These are phyloP conservation scores for Hypoxylon sp. DNA, from an alignment of 2,329 filamentous ascomycete genomes.

Conservation along the genomic window DNA sequence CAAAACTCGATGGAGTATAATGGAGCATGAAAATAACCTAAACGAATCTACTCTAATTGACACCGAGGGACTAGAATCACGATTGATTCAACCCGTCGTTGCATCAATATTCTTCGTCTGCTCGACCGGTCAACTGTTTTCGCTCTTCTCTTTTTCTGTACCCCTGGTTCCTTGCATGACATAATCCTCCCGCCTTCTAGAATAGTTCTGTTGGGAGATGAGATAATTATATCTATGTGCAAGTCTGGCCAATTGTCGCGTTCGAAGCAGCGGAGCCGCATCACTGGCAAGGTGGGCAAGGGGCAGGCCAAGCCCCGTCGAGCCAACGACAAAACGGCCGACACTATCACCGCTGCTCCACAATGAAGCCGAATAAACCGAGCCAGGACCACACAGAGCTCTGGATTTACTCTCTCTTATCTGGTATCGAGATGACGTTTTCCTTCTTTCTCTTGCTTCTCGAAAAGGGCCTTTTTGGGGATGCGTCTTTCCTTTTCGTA, in stretches of 20 bases:
- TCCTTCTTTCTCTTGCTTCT: slow-evolving; percentile 4
- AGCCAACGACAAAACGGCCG: slow-evolving; percentile 44
- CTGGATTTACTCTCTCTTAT: slow-evolving; percentile 8
- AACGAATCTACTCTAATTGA: slow-evolving; percentile 7
- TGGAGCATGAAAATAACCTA: neutral
- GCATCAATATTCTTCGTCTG: slow-evolving; percentile 10
- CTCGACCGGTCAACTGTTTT: slow-evolving; percentile 6
- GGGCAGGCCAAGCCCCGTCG: slow-evolving; percentile 17
- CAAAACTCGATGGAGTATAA: neutral
- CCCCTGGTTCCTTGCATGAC: slow-evolving; percentile 18
- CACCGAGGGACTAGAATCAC: slow-evolving; percentile 12
- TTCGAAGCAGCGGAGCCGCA: slow-evolving; percentile 39
- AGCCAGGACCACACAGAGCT: slow-evolving; percentile 27
- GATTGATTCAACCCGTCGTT: slow-evolving; percentile 14
- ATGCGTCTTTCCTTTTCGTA: slow-evolving; percentile 6
- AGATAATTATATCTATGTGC: slow-evolving; percentile 9
- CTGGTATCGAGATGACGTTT: slow-evolving; percentile 15
- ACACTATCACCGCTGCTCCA: slow-evolving; percentile 44
- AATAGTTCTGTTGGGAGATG: slow-evolving; percentile 5
- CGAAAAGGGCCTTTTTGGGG: slow-evolving; percentile 10
- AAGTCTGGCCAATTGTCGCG: slow-evolving; percentile 28
- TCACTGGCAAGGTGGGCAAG: slow-evolving; percentile 10
- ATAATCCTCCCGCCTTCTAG: slow-evolving; percentile 22
- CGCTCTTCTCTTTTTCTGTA: neutral
- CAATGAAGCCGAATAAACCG: slow-evolving; percentile 46